These are phyloP conservation scores for Hibiscus syriacus DNA, from an alignment of 345 rosid genomes.

Conservation along the genomic window DNA sequence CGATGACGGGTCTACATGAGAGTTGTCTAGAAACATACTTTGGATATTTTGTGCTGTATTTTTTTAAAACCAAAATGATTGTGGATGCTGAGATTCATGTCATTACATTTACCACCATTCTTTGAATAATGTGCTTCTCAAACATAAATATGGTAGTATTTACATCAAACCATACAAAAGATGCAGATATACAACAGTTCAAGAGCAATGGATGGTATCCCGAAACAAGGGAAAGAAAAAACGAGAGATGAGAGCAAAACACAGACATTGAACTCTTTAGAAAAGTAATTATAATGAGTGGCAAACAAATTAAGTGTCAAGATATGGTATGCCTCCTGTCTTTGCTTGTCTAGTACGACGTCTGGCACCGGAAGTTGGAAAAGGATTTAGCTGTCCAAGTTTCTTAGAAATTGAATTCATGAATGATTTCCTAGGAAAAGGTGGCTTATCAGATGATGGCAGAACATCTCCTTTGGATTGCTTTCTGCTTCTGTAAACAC, in stretches of 20 bases:
- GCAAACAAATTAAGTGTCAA: slow-evolving; percentile 25
- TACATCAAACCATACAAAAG: slow-evolving; percentile 28
- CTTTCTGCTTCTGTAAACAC: slow-evolving; percentile 16
- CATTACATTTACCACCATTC: background rate
- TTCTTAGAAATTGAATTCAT: slow-evolving; percentile 68
- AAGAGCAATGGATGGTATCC: background rate
- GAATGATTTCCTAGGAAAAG: slow-evolving; percentile 68
- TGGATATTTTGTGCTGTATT: too few species aligned
- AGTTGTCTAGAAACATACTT: too few species aligned
- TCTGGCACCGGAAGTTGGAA: slow-evolving; percentile 36
- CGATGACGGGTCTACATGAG: too few species aligned
- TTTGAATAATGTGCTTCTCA: background rate
- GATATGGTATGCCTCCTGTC: slow-evolving; percentile 86
- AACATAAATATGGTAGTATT: too few species aligned
- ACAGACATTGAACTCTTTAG: slow-evolving; percentile 1
- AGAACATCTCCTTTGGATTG: slow-evolving; percentile 22
- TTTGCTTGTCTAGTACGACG: slow-evolving; percentile 51
- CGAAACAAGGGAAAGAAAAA: background rate
- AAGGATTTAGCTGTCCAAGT: slow-evolving; percentile 74
- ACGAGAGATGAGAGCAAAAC: background rate
- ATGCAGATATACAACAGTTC: background rate
- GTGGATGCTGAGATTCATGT: too few species aligned
- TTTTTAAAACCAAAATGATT: too few species aligned
- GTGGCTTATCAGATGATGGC: slow-evolving; percentile 63
- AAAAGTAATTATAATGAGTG: background rate